Conservation (phyloP, 2,329 filamentous ascomycete genomes). For the Westerdykella aurantiaca region DNA sequence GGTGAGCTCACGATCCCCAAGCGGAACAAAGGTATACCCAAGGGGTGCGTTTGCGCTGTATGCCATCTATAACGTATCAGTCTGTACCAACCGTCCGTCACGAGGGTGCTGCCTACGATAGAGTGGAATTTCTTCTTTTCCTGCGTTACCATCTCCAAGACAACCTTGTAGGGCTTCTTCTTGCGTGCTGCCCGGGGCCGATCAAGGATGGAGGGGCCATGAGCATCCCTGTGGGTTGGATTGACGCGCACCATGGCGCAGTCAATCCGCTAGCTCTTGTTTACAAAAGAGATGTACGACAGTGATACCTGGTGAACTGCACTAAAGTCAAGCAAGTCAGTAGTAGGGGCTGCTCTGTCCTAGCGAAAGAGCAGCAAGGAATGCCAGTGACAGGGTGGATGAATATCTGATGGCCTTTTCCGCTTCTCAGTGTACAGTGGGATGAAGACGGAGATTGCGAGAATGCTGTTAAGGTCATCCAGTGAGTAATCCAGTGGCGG, state of each 20-base stretch:
- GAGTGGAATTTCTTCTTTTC: conserved; percentile 56
- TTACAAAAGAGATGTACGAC: no score
- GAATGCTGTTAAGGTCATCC: no score
- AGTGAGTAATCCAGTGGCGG: no score
- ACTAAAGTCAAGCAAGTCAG: no score
- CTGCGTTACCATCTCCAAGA: conserved; percentile 53
- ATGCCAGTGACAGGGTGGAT: no score
- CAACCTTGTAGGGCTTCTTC: conserved; percentile 52
- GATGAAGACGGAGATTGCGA: no score
- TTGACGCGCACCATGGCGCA: not conserved
- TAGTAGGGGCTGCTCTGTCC: no score
- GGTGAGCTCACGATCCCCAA: conserved; percentile 56
- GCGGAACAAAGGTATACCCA: conserved; percentile 58
- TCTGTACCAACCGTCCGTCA: conserved; percentile 24
- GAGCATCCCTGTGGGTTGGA: conserved; percentile 14
- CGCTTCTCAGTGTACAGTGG: no score
- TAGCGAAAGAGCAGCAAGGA: no score
- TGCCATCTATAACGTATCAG: conserved; percentile 43
- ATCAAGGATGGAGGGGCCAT: conserved; percentile 15
- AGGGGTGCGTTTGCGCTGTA: conserved; percentile 51
- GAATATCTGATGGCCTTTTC: no score
- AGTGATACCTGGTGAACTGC: no score
- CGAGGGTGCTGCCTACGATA: conserved; percentile 33
- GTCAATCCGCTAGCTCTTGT: no score
- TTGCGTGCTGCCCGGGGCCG: conserved; percentile 18